Base-by-base conservation (phyloP, 805 yeast species). In the Ascoidea rubescens region DNA sequence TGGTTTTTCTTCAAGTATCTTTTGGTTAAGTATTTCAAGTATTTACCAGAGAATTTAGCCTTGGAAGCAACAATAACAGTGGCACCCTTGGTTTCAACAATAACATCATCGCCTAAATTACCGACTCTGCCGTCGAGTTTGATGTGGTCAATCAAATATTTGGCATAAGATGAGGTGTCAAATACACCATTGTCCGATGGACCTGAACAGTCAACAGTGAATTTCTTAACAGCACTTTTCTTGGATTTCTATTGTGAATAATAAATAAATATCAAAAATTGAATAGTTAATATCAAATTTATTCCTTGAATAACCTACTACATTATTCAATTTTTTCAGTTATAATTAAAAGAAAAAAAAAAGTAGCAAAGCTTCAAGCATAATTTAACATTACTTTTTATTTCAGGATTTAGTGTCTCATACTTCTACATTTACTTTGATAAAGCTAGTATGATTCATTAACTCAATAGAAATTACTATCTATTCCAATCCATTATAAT, bases 1-100 rank as follows among this genome's bases (percentile, higher is more conserved):
- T 87, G 95, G 91, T 90, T 88, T 87, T 93, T 93, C 96, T 91
- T 95, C 78, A 93, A 87, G 93, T 87, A 93, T 82, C 95, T 91
- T 89, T 93, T 95, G 70, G 98, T 87, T 73, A 93, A 80, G 95
- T 93, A 93, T 82, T 95, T 93, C 74, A 91, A 84, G 95, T 93
- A 93, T 80, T 95, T 91, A 79, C 99, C 99, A 64, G 97, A 90
- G 93, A 93, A 91, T 79, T 88, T 84, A 75, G 95, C 75, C 75
- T 84, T 82, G 63, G 97, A 78, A 62, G 78, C 81, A 71, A 89
- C 87, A 71, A 87, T 83, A 71, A 87, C 81, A 78, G 84, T 83
- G 80, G 82, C 77, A 70, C 90, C 95, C 70, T 88, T 93, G 68
- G 79, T 75, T 68, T 88, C 75, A 62, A 91, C 88, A 60, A 90